Evolutionary conservation across 768 basidiomycete genomes (phyloP).

Genomic region (Leccinum imitatum): DNA sequence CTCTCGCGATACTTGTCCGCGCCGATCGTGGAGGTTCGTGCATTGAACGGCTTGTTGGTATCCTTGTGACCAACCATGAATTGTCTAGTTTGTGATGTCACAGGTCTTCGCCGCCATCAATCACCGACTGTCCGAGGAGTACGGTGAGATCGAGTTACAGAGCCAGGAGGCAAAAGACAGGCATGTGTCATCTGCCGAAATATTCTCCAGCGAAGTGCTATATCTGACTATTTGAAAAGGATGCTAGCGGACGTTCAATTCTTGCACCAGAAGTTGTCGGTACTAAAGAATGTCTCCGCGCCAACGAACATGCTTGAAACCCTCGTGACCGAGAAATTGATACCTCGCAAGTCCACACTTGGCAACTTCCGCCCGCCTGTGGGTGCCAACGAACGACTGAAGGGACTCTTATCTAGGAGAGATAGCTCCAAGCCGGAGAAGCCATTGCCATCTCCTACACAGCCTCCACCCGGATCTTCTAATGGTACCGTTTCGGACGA

Average conservation of each 20-base stretch:
- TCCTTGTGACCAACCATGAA: conserved; percentile 13
- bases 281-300: conserved; percentile 68
- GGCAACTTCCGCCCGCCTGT: conserved; percentile 23
- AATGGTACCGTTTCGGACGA: conserved; percentile 16
- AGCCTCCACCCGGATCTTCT: conserved; percentile 17
- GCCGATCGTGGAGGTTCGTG: conserved; percentile 75
- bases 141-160: conserved; percentile 76
- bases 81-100: conserved; percentile 80
- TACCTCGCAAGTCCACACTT: conserved; percentile 40
- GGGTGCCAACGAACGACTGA: conserved; percentile 38
- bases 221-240: conserved; percentile 41
- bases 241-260: conserved; percentile 78
- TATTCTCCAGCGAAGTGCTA: conserved; percentile 6
- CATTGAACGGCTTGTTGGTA: conserved; percentile 7
- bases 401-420: conserved; percentile 35
- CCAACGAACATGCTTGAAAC: conserved; percentile 82
- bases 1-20: conserved; percentile 84
- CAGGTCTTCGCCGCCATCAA: conserved; percentile 95
- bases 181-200: conserved; percentile 38
- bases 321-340: conserved; percentile 77
- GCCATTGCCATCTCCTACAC: conserved; percentile 27
- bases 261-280: conserved; percentile 72
- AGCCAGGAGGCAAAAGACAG: conserved; percentile 82
- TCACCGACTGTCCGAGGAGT: conserved; percentile 86
- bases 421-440: conserved; percentile 29